Evolutionary conservation across 2,329 filamentous ascomycete species (phyloP).

Genomic region (Aureobasidium sp.): DNA sequence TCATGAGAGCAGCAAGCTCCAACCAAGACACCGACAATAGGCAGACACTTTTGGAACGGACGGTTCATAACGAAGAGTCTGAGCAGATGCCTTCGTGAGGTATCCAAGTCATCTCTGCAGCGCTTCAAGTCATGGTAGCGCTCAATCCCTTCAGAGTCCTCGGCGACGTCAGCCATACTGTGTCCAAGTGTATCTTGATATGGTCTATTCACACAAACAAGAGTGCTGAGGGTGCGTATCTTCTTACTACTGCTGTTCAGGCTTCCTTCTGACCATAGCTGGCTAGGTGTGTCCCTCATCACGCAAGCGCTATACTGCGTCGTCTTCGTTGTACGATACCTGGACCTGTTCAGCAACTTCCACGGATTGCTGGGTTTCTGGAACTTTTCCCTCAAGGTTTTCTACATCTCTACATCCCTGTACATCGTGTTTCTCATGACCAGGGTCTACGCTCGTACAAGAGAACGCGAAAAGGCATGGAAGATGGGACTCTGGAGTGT

Average conservation of each 20-base stretch:
- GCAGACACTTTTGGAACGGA: not conserved
- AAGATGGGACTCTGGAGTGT: constrained; percentile 70
- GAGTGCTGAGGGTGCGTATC: constrained; percentile 16
- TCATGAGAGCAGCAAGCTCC: not conserved
- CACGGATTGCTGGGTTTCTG: constrained; percentile 39
- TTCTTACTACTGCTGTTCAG: not conserved
- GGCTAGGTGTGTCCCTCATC: constrained; percentile 85
- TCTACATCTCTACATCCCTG: constrained; percentile 75
- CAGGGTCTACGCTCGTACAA: constrained; percentile 73
- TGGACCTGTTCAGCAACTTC: constrained; percentile 59
- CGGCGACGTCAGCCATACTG: constrained; percentile 75
- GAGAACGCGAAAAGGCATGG: constrained; percentile 89
- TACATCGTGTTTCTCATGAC: constrained; percentile 88
- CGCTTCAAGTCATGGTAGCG: not conserved
- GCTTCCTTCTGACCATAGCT: constrained; percentile 57
- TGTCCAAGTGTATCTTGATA: constrained; percentile 58
- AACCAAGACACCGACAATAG: not conserved
- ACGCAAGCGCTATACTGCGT: constrained; percentile 80
- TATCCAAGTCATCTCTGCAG: not conserved
- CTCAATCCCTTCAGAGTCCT: constrained; percentile 40
- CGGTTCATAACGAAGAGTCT: not conserved
- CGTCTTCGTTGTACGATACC: constrained; percentile 81
- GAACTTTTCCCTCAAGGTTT: constrained; percentile 75
- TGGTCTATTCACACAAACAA: constrained; percentile 17
- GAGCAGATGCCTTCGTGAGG: not conserved